Conservation (phyloP, 2,329 filamentous ascomycete species). For the Monosporascus sp. region DNA sequence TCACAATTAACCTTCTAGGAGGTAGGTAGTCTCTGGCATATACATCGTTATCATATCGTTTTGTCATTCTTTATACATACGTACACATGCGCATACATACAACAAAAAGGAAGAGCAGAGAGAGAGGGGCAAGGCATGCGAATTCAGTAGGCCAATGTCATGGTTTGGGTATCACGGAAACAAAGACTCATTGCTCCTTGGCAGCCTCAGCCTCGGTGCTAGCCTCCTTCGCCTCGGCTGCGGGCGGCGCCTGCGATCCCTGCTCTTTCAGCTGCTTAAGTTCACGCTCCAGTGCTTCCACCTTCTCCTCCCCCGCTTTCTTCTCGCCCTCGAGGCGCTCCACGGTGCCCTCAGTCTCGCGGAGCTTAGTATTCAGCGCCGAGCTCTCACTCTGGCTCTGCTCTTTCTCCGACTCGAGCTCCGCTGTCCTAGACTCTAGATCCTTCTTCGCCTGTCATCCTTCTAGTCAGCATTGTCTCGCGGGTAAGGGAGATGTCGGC, state of each 20-base stretch:
- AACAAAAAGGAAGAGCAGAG: neutral
- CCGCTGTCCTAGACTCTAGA: constrained; percentile 19
- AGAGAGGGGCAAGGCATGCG: neutral
- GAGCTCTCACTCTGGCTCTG: constrained; percentile 14
- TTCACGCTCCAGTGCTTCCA: constrained; percentile 17
- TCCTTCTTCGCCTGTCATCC: constrained; percentile 19
- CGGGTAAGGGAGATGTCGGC: neutral
- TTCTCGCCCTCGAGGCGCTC: constrained; percentile 21
- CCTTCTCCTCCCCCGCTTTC: constrained; percentile 13
- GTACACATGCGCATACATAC: neutral
- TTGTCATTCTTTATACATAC: too few species aligned
- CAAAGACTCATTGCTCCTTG: neutral
- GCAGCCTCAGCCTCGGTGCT: neutral
- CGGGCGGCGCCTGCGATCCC: neutral
- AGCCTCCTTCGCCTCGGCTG: too few species aligned
- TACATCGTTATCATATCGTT: neutral
- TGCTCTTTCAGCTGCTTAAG: constrained; percentile 11
- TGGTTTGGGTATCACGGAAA: neutral
- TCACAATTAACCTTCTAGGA: too few species aligned
- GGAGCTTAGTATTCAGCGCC: constrained; percentile 13
- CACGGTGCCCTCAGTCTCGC: constrained; percentile 12
- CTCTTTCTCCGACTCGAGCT: constrained; percentile 17
- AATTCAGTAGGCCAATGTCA: neutral
- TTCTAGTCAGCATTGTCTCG: neutral
- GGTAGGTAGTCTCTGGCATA: too few species aligned